These are phyloP conservation scores for Pseudoscleropodium purum DNA, from an alignment of 225 moss, liverwort and hornwort genomes.

Conservation along the genomic window DNA sequence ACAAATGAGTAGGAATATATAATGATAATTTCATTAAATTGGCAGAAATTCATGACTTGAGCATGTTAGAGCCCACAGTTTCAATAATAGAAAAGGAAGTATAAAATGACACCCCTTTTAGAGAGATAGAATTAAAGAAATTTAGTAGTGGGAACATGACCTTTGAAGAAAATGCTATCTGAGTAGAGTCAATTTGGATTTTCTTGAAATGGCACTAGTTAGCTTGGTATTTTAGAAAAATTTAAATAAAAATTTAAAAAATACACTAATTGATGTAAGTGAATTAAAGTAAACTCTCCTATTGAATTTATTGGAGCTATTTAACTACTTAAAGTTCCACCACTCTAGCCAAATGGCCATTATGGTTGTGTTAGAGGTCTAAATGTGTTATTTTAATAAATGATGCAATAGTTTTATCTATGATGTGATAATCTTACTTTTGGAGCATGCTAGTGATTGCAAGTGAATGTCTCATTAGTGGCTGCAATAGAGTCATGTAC, in stretches of 20 bases:
- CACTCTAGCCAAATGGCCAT: background rate
- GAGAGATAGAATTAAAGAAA: background rate
- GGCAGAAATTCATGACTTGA: background rate
- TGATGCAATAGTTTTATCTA: background rate
- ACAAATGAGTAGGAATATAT: background rate
- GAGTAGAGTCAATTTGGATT: background rate
- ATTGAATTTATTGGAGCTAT: background rate
- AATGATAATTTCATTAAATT: background rate
- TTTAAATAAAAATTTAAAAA: background rate
- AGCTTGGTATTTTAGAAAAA: background rate
- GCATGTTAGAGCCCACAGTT: accelerated
- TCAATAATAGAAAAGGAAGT: background rate
- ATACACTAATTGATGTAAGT: background rate
- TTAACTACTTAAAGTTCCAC: background rate
- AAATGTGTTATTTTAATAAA: background rate
- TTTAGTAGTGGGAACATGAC: background rate
- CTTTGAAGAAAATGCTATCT: background rate
- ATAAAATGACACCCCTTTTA: background rate
- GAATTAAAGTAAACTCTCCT: background rate
- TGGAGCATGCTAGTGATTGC: background rate
- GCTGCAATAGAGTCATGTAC: background rate
- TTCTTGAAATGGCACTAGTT: background rate
- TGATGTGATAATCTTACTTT: background rate
- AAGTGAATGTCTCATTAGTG: no score
- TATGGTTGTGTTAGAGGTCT: background rate